Base-by-base conservation (phyloP, 73 alveolate species). In the Uronychia setigera region DNA sequence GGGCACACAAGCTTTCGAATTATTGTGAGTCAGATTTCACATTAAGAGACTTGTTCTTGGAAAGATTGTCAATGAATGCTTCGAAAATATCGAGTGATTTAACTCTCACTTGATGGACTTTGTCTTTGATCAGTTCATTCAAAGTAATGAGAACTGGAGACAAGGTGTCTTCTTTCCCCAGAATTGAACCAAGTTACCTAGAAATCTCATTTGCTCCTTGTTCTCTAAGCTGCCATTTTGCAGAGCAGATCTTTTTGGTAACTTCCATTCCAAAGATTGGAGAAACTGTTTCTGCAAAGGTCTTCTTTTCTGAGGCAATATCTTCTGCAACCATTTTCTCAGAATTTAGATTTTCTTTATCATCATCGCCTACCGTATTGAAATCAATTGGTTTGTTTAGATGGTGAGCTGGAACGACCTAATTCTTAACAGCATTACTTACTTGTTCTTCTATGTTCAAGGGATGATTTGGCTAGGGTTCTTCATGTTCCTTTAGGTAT, bases 171-270 rank as follows among this genome's bases (percentile, higher is more conserved):
- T 46, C 67, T 5, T 19, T 5, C 67, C 67, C 95, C 29, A 93
- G 92, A 35, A 76, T 76, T 1, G 86, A 85, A 35, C 79, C 80
- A 84, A 1, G 94, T 83, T 31, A 87, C 81, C 78, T 78, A 82
- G 1, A 76, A 77, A 57, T 92, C 78, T 90, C 98, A 79, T 90
- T 87, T 33, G 94, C 89, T 26, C 84, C 99, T 28, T 76, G 80
- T 80, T 95, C 99, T 91, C 98, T 89, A 31, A 74, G 89, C 85
- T 92, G 95, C 99, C 99, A 96, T 57, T 88, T 88, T 33, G 91
- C 87, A 33, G 98, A 88, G 84, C 95, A 97, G 32, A 97, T 77
- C 79, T 91, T 94, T 85, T 94, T 91, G 57, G 93, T 82, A 59
- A 94, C 82, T 27, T 89, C 97, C 77, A 88, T 96, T 0, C 97